A percentile compares a stretch with the other conserved stretches of the same genome.
Conservation (phyloP, 805 yeast species). For the Danielia oregonensis region DNA sequence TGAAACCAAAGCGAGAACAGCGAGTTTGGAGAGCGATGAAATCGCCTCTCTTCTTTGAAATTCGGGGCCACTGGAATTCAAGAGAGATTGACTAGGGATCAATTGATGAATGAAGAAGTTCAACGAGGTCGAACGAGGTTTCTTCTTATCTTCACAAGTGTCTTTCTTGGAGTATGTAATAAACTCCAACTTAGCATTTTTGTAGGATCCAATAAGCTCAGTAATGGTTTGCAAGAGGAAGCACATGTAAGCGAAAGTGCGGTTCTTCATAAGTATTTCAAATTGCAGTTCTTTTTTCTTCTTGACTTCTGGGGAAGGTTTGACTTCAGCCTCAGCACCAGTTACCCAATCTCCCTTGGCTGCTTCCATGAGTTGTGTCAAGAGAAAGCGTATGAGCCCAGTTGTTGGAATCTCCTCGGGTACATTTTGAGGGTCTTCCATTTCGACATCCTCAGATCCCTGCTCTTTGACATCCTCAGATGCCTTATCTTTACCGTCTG, state of each 20-base stretch:
- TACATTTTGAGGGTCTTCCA: constrained; percentile 20
- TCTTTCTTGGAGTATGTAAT: constrained; percentile 67
- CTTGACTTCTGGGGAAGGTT: not conserved
- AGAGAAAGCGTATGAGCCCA: constrained; percentile 60
- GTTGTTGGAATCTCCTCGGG: constrained; percentile 23
- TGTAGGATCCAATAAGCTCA: constrained; percentile 75
- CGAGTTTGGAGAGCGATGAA: constrained; percentile 58
- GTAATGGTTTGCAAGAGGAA: constrained; percentile 65
- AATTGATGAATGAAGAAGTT: constrained; percentile 76
- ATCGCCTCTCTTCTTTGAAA: constrained; percentile 50
- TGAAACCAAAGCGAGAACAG: constrained; percentile 60
- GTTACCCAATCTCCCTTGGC: constrained; percentile 36
- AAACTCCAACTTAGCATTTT: constrained; percentile 77
- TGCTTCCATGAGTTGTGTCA: constrained; percentile 59
- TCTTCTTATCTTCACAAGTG: constrained; percentile 35
- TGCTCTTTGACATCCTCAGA: constrained; percentile 2
- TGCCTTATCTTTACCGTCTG: constrained; percentile 14
- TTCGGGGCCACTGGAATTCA: constrained; percentile 34
- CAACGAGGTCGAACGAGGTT: constrained; percentile 74
- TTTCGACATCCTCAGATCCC: constrained; percentile 25
- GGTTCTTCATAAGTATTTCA: constrained; percentile 39
- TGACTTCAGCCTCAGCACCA: constrained; percentile 15
- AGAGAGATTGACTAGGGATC: constrained; percentile 50
- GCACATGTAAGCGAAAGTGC: constrained; percentile 59
- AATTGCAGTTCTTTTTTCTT: constrained; percentile 11